Conservation (phyloP, 2,329 filamentous ascomycete species). For the Aspergillus calidoustus region DNA sequence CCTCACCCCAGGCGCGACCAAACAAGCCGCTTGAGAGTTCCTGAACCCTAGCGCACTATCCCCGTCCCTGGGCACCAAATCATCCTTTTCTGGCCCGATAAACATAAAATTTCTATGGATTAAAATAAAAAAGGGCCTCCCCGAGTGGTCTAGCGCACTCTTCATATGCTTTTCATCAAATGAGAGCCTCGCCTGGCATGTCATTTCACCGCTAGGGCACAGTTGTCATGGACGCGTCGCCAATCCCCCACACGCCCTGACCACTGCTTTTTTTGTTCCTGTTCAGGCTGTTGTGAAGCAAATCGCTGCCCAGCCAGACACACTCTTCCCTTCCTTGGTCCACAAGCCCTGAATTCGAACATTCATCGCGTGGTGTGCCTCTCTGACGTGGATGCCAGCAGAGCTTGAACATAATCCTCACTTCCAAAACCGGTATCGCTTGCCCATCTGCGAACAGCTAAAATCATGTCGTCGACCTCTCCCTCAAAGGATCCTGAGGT, state of each 20-base stretch:
- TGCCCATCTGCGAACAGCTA: slow-evolving; percentile 49
- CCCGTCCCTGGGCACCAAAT: slow-evolving; percentile 20
- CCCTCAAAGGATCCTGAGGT: slow-evolving; percentile 86
- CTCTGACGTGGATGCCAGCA: slow-evolving; percentile 54
- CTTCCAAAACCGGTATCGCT: slow-evolving; percentile 42
- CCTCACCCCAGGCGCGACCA: slow-evolving; percentile 13
- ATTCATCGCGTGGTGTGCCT: slow-evolving; percentile 33
- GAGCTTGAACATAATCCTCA: slow-evolving; percentile 39
- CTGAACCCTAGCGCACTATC: slow-evolving; percentile 16
- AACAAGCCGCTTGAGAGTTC: slow-evolving; percentile 7
- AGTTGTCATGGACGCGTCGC: slow-evolving; percentile 34
- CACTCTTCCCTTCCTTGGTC: slow-evolving; percentile 27
- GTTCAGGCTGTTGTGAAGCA: slow-evolving; percentile 42
- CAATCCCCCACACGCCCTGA: slow-evolving; percentile 38
- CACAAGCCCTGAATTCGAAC: slow-evolving; percentile 32
- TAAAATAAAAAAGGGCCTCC: slow-evolving; percentile 13
- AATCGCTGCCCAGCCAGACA: slow-evolving; percentile 45
- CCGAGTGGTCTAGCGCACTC: slow-evolving; percentile 24
- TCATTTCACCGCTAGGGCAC: slow-evolving; percentile 34
- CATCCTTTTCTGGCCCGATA: slow-evolving; percentile 8
- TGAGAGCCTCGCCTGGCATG: slow-evolving; percentile 29
- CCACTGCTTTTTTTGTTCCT: slow-evolving; percentile 22
- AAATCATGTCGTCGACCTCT: slow-evolving; percentile 96
- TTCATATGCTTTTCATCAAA: slow-evolving; percentile 22
- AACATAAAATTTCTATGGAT: slow-evolving; percentile 13